phyloP scores from a whole-genome alignment of 2,329 filamentous ascomycete species.

The Neofusicoccum parvum region DNA sequence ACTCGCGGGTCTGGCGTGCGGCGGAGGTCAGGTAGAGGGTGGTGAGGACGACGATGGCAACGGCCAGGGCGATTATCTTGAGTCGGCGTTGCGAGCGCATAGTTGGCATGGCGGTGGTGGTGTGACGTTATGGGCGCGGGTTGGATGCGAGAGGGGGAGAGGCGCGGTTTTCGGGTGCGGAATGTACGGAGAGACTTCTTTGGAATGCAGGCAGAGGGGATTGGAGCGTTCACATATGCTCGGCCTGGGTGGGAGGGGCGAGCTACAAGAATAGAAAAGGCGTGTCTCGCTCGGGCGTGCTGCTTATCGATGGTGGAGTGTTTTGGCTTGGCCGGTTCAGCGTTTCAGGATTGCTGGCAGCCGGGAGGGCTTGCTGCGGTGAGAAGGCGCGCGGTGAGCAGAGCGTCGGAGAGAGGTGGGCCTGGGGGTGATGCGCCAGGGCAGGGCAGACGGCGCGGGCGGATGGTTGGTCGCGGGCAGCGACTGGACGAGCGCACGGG shows the following conservation, averaged over 20 bases:
- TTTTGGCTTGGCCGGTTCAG: not conserved
- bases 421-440: not conserved
- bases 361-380: not conserved
- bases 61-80: conserved; percentile 66
- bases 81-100: conserved; percentile 61
- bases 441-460: not conserved
- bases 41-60: conserved; percentile 66
- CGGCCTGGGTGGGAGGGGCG: no score
- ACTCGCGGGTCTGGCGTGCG: conserved; percentile 54
- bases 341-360: conserved; percentile 4
- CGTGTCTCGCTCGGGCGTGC: not conserved
- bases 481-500: not conserved
- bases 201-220: not conserved
- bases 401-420: not conserved
- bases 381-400: not conserved
- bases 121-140: not conserved
- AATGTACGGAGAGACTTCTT: not conserved
- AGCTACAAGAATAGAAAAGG: not conserved
- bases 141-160: not conserved
- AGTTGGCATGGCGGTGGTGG: conserved; percentile 3
- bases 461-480: not conserved
- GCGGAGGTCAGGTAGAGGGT: conserved; percentile 73
- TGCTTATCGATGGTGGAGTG: conserved; percentile 7
- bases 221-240: no score
- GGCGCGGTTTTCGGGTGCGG: not conserved